These are phyloP conservation scores for Ceriops decandra DNA, from an alignment of 345 rosid genomes.

Conservation along the genomic window DNA sequence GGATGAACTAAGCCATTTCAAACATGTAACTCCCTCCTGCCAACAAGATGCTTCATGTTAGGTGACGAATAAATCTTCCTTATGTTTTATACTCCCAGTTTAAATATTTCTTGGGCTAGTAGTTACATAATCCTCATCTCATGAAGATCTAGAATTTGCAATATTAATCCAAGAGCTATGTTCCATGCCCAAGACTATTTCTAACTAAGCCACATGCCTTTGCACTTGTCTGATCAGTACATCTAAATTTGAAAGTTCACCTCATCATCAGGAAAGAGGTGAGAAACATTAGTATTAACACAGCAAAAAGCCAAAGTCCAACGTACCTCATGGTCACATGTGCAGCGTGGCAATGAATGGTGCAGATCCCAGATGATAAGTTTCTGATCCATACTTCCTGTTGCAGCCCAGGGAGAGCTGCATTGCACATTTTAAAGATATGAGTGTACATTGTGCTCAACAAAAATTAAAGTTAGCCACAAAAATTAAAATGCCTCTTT, in stretches of 20 bases:
- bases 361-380: constrained; percentile 87
- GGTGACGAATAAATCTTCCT: not conserved
- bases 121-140: not conserved
- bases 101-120: not conserved
- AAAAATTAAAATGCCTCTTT: not conserved
- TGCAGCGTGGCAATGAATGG: constrained; percentile 60
- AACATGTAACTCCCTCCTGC: constrained; percentile 77
- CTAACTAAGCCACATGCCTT: too few species aligned
- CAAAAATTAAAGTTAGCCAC: not conserved
- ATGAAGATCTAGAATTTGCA: too few species aligned
- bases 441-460: not conserved
- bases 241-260: too few species aligned
- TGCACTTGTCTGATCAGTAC: too few species aligned
- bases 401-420: constrained; percentile 76
- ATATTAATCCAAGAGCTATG: too few species aligned
- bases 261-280: too few species aligned
- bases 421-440: not conserved
- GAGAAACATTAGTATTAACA: too few species aligned
- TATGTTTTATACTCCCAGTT: not conserved
- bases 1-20: constrained; percentile 73
- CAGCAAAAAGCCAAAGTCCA: not conserved
- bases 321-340: constrained; percentile 69
- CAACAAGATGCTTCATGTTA: constrained; percentile 1
- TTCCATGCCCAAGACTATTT: too few species aligned
- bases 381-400: constrained; percentile 80